Base-by-base conservation (phyloP, 805 yeast genomes). In the Hanseniaspora mollemarum region DNA sequence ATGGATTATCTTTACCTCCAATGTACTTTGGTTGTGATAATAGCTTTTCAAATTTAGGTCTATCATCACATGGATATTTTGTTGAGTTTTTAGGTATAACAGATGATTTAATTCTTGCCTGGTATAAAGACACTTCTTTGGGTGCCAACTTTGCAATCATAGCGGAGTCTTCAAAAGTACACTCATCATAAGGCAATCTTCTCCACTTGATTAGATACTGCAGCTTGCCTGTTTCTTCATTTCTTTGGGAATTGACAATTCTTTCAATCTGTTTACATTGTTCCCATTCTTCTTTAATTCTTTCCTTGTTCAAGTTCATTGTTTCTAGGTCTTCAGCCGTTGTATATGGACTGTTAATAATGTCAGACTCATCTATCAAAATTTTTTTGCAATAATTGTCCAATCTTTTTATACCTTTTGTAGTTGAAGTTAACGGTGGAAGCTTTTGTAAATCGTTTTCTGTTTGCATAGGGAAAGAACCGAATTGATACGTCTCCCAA, bases 141-240 rank as follows among this genome's bases (percentile, higher is more conserved):
- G 96, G 96, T 2, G 95, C 86, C 37, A 83, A 64, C 54, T 77
- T 76, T 1, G 92, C 96, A 57, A 92, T 87, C 56, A 78, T 82
- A 46, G 80, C 81, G 1, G 96, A 96, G 57, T 79, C 77, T 67
- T 92, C 99, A 97, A 97, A 92, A 4, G 97, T 87, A 53, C 95
- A 86, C 59, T 85, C 94, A 66, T 94, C 97, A 62, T 92, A 92
- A 59, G 87, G 84, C 25, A 92, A 73, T 50, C 97, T 75, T 62
- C 80, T 81, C 98, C 98, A 92, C 66, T 92, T 92, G 54, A 88
- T 90, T 54, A 82, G 76, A 65, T 92, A 92, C 62, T 81, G 81
- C 55, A 92, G 71, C 51, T 75, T 80, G 21, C 81, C 77, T 28
- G 73, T 74, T 31, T 71, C 70, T 13, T 72, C 74, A 31, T 76